Conservation (phyloP, 106 monocot genomes). For the Posidonia australis region DNA sequence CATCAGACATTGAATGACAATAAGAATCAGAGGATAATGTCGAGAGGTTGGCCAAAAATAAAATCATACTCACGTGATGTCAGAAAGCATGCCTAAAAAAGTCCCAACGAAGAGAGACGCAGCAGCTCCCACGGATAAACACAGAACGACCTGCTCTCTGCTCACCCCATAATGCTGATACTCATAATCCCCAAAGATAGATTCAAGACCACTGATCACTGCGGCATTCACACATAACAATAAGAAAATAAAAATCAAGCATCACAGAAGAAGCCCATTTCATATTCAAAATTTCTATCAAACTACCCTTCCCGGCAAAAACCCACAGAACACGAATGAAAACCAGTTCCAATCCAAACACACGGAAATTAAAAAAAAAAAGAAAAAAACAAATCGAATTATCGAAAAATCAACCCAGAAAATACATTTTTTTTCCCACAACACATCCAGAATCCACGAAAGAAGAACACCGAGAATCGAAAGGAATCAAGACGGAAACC, state of each 20-base stretch:
- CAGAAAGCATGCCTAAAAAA: slow-evolving; percentile 58
- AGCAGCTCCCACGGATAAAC: slow-evolving; percentile 31
- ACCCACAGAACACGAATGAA: not conserved
- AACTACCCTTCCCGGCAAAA: not conserved
- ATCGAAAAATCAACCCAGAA: too few species aligned
- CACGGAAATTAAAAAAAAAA: not conserved
- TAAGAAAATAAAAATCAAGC: not conserved
- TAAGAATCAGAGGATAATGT: not conserved
- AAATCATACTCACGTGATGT: slow-evolving; percentile 50
- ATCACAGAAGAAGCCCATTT: not conserved
- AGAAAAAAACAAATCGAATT: not conserved
- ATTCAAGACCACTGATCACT: slow-evolving; percentile 61
- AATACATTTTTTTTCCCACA: too few species aligned
- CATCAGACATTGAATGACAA: too few species aligned
- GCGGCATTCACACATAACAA: not conserved
- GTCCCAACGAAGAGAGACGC: slow-evolving; percentile 50
- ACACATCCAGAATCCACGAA: not conserved
- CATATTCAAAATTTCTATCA: not conserved
- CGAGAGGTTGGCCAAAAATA: not conserved
- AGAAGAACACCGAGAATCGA: not conserved
- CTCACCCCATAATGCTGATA: slow-evolving; percentile 33
- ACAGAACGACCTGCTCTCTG: slow-evolving; percentile 53
- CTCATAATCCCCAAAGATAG: slow-evolving; percentile 54
- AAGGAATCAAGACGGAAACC: not conserved
- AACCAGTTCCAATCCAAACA: not conserved